Evolutionary conservation across 306 rosid genomes (phyloP), one percentile per base, ranked within the genome.

Genomic region (Corylus americana): DNA sequence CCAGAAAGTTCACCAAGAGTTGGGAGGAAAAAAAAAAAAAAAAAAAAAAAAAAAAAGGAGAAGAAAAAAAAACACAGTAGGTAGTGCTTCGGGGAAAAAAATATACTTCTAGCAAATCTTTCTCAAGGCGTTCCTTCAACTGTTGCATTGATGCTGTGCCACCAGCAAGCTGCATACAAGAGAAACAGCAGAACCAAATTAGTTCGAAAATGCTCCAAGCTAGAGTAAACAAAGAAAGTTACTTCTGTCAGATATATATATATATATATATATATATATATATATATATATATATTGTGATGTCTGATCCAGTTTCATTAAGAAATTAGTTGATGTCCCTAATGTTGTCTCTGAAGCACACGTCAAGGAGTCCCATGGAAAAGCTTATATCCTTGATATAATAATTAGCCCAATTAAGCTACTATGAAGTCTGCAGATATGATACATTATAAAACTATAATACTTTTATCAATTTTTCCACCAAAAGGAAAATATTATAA

Each of bases 91-190:
- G 47, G 45, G 20, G 11, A 13, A 59, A 63, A 63, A 9, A 68
- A 42, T 70, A 45, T 86, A 95, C 99, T 96, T 95, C 99, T 64
- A 95, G 80, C 88, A 95, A 88, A 79, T 95, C 99, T 83, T 95
- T 95, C 91, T 95, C 99, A 55, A 95, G 94, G 25, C 97, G 98
- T 82, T 95, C 98, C 89, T 95, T 95, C 74, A 95, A 81, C 77
- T 95, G 98, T 77, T 95, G 99, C 99, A 95, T 95, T 59, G 99
- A 93, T n/a, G 98, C 96, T 39, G 99, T 95, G 53, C 99, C 99
- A 74, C 99, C 99, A 48, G 99, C 90, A 84, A 95, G 99, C 98
- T 95, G 92, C 73, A 84, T 66, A 79, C 57, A 44, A 83, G 20
- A 82, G 61, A 78, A 9, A 57, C 73, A 79, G 39, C 37, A 4